Base-by-base conservation (phyloP, 116 monocot species). In the Papilionanthe hybrid region DNA sequence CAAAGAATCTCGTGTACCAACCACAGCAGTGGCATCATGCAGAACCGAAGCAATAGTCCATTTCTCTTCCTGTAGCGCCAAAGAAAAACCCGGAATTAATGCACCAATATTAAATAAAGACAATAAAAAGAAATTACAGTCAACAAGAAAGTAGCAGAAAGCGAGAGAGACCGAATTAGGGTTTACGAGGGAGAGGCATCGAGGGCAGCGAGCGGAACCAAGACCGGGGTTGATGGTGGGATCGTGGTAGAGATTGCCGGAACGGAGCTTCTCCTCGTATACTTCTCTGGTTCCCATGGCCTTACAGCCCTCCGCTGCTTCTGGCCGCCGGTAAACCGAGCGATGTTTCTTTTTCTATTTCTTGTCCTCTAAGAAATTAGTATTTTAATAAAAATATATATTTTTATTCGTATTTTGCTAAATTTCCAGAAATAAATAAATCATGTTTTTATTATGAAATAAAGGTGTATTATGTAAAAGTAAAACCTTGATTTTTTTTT, bases 211-310 rank as follows among this genome's bases (percentile, higher is more conserved):
- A 15, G 98, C 60, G 5, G 91, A 87, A 3, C 98, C 98, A 7
- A 98, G 90, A 20, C 94, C 98, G 5, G 93, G 94, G 55, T 90
- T 98, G 25, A 98, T 93, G 60, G 98, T 98, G 30, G 98, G 98
- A 28, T 98, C 98, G 82, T 89, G 91, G 77, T 88, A 78, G 48
- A 96, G 83, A 75, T 94, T 94, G 19, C 91, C 98, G 9, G 86
- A 85, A 25, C 91, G 86, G n/a, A 94, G 92, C 90, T 98, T 98
- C 92, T 98, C 90, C 86, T 94, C 94, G 79, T 98, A 98, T 15
- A 93, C 98, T 77, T 98, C 93, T 72, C 98, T 83, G n/a, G 98
- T 94, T 55, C 94, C 98, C 94, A 98, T 94, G 77, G 25, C 32
- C 30, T 29, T 50, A 47, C 17, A 7, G 50, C 43, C 50, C 72